Evolutionary conservation across 352 stramenopile species (phyloP).

Genomic region (Phytophthora pseudosyringae): DNA sequence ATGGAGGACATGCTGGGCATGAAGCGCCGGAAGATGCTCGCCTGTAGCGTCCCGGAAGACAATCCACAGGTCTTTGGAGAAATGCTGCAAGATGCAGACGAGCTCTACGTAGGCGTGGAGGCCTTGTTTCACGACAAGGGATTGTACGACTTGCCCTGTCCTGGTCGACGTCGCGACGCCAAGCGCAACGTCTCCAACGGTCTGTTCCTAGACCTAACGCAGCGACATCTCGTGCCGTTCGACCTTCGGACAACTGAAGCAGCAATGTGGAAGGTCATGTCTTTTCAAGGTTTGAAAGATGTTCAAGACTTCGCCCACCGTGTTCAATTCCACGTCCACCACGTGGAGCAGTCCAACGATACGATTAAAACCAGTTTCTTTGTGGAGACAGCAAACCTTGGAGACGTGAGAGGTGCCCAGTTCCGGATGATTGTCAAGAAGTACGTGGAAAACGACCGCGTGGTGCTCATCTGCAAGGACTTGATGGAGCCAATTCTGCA

Average conservation of each 20-base stretch:
- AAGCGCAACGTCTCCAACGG: conserved; percentile 21
- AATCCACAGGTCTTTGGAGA: conserved; percentile 19
- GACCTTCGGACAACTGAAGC: conserved; percentile 2
- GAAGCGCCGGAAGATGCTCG: conserved; percentile 22
- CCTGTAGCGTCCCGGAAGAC: neutral
- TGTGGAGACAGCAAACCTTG: neutral
- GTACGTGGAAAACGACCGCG: conserved; percentile 30
- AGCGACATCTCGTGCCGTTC: conserved; percentile 37
- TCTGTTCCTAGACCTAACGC: conserved; percentile 36
- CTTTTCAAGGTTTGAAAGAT: neutral
- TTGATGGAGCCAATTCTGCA: conserved; percentile 20
- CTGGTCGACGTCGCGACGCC: conserved; percentile 22
- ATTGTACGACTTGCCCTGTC: conserved; percentile 24
- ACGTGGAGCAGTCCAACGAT: conserved; percentile 17
- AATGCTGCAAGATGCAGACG: conserved; percentile 27
- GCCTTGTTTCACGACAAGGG: conserved; percentile 22
- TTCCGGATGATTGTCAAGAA: conserved; percentile 21
- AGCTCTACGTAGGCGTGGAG: conserved; percentile 32
- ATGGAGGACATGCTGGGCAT: conserved; percentile 22
- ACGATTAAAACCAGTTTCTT: conserved; percentile 18
- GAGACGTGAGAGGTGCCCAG: conserved; percentile 1
- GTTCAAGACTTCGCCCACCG: neutral
- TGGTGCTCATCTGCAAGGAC: conserved; percentile 30
- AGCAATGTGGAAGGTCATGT: conserved; percentile 19
- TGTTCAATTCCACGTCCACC: conserved; percentile 5